Base-by-base conservation (phyloP, 202 grass and related monocot species). In the Setaria italica region DNA sequence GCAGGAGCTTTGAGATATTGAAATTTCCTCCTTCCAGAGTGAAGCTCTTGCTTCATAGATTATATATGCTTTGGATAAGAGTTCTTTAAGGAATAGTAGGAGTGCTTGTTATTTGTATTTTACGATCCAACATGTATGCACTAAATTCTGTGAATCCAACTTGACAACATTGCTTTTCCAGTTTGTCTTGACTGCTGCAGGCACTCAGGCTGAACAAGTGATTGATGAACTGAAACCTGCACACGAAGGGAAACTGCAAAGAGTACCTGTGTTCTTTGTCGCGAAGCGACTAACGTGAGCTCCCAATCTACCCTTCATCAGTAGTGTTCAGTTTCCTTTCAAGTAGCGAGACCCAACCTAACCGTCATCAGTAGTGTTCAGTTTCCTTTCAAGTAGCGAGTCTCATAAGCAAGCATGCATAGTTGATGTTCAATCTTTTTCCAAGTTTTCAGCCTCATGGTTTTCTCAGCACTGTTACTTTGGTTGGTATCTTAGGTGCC, bases 171-270 rank as follows among this genome's bases (percentile, higher is more conserved):
- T 85, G 14, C 39, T 78, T 72, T 87, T 92, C 48, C 74, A 97
- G 97, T 97, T 99, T 89, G 97, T 99, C 72, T 84, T 99, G 88
- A 93, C 94, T 62, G 94, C 97, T 84, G 89, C 94, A 84, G 97
- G 97, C 64, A 94, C 92, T 72, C 70, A 83, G 90, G 85, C 62
- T 62, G 90, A 97, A 77, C 70, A 91, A 82, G 87, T 87, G 80
- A 93, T 99, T 80, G 70, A 82, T 93, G 85, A 68, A 57, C 30
- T 87, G 60, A 82, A 70, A 85, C 85, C 76, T 90, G 87, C 59
- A 29, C 91, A 90, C 56, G 87, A 86, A 88, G 94, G 89, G 76
- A 76, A 90, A 80, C 88, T 90, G 80, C 88, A 84, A 85, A 94
- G 93, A 90, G 70, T 99, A 84, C 94, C 81, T 77, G 78, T 99